Base-by-base conservation (phyloP, 805 yeast species). In the Candida golubevii region DNA sequence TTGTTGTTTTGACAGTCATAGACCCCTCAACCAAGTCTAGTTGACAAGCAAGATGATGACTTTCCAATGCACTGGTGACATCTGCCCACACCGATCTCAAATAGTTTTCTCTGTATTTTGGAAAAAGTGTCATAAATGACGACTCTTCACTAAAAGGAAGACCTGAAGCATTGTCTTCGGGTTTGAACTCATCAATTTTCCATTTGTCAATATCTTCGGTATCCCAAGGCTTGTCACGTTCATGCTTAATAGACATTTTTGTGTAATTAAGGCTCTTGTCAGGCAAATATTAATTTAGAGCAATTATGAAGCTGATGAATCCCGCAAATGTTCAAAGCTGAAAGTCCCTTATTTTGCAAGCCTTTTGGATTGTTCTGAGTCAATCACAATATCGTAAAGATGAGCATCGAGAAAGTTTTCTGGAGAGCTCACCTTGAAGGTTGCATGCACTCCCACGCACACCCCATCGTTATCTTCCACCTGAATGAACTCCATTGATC, bases 161-260 rank as follows among this genome's bases (percentile, higher is more conserved):
- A 0, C 97, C 97, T 9, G 90, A 79, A 7, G 80, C 82, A 60
- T 89, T 88, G 61, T 93, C 96, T 56, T 88, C 96, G 1, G 88
- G 88, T 54, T 77, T 84, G 72, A 93, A 93, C 45, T 88, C 95
- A 31, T 88, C 96, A 31, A 81, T 72, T 55, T 77, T 73, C 99
- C 99, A 91, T 63, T 91, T 90, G 63, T 90, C 96, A 46, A 90
- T 82, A 55, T 89, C 97, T 15, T 85, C 88, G 9, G 96, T 90
- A 62, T 90, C 98, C 98, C 98, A 90, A 42, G 98, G 98, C 66
- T 91, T 91, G 57, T 93, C 98, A 60, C 82, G 83, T 65, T 93
- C 88, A 65, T 91, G 90, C 38, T 95, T 88, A 1, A 97, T 88
- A 23, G 85, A 88, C 99, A 91, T 91, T 36, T 50, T 58, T 46